Evolutionary conservation across 2,329 filamentous ascomycete genomes (phyloP), one percentile per base, ranked within the genome.

Genomic region (Xylariomycetidae sp.): DNA sequence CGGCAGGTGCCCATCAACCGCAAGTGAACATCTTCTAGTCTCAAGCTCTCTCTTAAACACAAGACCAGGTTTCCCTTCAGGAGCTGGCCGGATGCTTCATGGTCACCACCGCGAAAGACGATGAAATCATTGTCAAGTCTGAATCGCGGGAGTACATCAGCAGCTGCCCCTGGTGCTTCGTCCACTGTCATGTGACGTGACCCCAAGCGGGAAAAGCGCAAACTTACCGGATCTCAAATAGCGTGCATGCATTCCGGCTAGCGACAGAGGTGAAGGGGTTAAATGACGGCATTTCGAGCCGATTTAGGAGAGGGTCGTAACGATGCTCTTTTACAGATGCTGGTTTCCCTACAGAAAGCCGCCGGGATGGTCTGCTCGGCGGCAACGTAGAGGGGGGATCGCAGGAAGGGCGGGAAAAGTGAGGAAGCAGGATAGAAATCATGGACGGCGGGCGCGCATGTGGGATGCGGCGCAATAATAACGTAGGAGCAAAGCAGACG

Each of bases 61-160:
- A 90, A 67, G 22, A 89, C 80, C 19, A 90, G 63, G 16, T 74
- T 76, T 29, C 85, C 85, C 52, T 81, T 84, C 45, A 92, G 63
- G 34, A 85, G 61, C 49, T 86, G 83, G 40, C 82, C 85, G 26
- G 82, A 75, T 29, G 85, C 82, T 54, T 90, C 85, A 54, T 83
- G 71, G 36, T 85, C 79, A 46, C 65, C 72, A 39, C 85, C 85
- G 33, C 85, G 79, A 43, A 92, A 82, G 19, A 90, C 79, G 38
- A 90, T 76, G 37, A 89, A 84, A 50, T 86, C 80, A 51, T 82
- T 81, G 32, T 89, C 82, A 39, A 89, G 72, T 32, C 85, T 88
- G 50, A 13, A 19, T 24, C 25, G 32, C 43, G 19, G 15, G 15
- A 16, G n/a, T 29, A 29, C n/a, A n/a, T n/a, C 24, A 23, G 6